Percentiles rank a stretch among this genome's conserved stretches.
Evolutionary conservation across 257 asterid species (phyloP).

Genomic region (Knoxia roxburghii): DNA sequence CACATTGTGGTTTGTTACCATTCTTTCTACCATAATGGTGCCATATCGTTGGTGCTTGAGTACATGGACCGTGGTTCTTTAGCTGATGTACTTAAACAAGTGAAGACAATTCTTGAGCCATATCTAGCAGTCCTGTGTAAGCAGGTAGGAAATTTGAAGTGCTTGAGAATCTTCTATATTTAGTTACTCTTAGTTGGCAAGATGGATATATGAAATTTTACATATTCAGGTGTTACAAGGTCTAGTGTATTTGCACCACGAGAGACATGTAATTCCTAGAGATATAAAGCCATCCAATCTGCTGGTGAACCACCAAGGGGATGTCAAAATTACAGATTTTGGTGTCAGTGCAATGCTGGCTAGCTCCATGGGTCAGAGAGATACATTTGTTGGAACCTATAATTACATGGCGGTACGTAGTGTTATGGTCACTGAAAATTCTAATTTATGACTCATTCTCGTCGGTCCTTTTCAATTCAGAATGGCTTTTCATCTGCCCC

Average conservation of each 20-base stretch:
- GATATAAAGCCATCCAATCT: conserved; percentile 78
- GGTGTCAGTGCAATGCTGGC: conserved; percentile 99
- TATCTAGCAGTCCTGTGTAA: conserved; percentile 91
- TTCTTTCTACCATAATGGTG: conserved; percentile 98
- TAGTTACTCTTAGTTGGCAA: not conserved
- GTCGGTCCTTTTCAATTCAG: not conserved
- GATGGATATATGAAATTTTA: not conserved
- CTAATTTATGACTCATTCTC: not conserved
- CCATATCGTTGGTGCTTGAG: conserved; percentile 84
- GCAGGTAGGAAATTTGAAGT: conserved; percentile 50
- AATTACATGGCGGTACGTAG: conserved; percentile 94
- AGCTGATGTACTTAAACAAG: conserved; percentile 48
- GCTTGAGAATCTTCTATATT: conserved; percentile 2
- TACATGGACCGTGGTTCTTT: conserved; percentile 99
- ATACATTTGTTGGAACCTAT: conserved; percentile 94
- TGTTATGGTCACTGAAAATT: conserved; percentile 4
- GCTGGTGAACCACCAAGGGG: conserved; percentile 87
- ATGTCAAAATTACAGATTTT: conserved; percentile 93
- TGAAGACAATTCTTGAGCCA: conserved; percentile 90
- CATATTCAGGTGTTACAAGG: conserved; percentile 83
- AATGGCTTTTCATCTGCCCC: not conserved
- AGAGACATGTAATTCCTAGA: conserved; percentile 91
- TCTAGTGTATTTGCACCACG: conserved; percentile 76
- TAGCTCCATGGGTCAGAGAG: conserved; percentile 86
- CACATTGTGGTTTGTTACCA: conserved; percentile 91